Percentiles rank a stretch among this genome's conserved stretches.
These are phyloP conservation scores for Trametes versicolor DNA, from an alignment of 1,284 basidiomycete species.

Conservation along the genomic window DNA sequence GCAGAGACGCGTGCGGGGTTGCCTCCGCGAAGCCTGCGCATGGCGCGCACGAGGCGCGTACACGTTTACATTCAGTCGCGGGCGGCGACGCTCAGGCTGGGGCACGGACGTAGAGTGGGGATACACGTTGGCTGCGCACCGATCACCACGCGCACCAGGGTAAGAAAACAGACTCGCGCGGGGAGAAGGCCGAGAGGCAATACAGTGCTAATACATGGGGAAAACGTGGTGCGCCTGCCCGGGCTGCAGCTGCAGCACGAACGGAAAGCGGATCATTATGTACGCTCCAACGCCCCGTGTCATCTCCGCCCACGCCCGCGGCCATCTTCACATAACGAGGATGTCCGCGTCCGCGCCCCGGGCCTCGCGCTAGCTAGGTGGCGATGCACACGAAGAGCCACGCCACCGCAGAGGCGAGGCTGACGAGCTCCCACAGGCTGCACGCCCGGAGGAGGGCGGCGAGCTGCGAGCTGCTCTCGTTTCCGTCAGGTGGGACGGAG, in stretches of 20 bases:
- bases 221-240: not conserved
- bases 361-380: slow-evolving; percentile 12
- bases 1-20: slow-evolving; percentile 1
- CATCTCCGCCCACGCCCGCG: slow-evolving; percentile 4
- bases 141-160: slow-evolving; percentile 13
- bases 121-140: slow-evolving; percentile 17
- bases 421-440: slow-evolving; percentile 32
- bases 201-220: not conserved
- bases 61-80: not conserved
- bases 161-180: slow-evolving; percentile 1
- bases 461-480: slow-evolving; percentile 15
- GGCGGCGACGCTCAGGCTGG: not conserved
- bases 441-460: slow-evolving; percentile 22
- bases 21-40: slow-evolving; percentile 7
- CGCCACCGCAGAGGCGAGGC: slow-evolving; percentile 27
- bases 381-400: slow-evolving; percentile 33
- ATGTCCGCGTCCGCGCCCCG: not conserved
- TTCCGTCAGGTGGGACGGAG: slow-evolving; percentile 12
- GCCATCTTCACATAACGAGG: too few species aligned
- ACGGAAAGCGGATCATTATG: slow-evolving; percentile 1
- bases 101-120: too few species aligned
- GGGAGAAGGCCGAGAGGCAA: not conserved
- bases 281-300: not conserved
- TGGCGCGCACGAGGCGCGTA: not conserved
- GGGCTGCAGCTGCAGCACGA: not conserved